These are phyloP conservation scores for Thelonectria discophora DNA, from an alignment of 2,329 filamentous ascomycete genomes.

Conservation along the genomic window DNA sequence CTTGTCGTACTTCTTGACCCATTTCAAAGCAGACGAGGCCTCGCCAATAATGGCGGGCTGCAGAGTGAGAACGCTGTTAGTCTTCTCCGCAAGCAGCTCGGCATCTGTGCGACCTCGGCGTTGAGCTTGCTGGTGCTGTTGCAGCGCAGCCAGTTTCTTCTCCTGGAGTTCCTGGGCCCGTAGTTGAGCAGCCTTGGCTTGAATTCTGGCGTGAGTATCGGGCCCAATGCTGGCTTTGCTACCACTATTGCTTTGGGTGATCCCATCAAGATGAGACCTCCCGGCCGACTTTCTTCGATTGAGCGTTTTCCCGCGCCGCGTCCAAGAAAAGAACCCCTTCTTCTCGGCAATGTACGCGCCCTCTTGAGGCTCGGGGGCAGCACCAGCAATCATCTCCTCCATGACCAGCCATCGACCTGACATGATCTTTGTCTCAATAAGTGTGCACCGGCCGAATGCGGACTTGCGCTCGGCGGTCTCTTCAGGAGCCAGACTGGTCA, in stretches of 20 bases:
- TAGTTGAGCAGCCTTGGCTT: conserved; percentile 86
- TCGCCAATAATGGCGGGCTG: conserved; percentile 86
- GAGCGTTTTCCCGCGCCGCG: conserved; percentile 69
- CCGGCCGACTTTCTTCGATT: conserved; percentile 76
- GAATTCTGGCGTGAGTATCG: conserved; percentile 92
- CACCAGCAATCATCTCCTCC: conserved; percentile 95
- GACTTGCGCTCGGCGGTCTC: conserved; percentile 87
- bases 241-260: conserved; percentile 54
- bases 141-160: conserved; percentile 53
- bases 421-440: conserved; percentile 86
- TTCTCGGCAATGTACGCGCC: conserved; percentile 95
- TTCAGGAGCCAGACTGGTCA: conserved; percentile 91
- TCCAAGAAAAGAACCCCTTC: conserved; percentile 92
- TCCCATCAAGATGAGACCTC: conserved; percentile 63
- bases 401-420: conserved; percentile 91
- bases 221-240: conserved; percentile 88
- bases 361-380: conserved; percentile 82
- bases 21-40: conserved; percentile 93
- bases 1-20: conserved; percentile 95
- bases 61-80: conserved; percentile 87
- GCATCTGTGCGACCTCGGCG: conserved; percentile 65
- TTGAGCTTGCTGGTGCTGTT: conserved; percentile 48
- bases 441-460: conserved; percentile 90
- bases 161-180: conserved; percentile 75
- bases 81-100: conserved; percentile 73